Conservation (phyloP, 371 early-diverging fungal genomes). For the Dichotomocladium elegans region DNA sequence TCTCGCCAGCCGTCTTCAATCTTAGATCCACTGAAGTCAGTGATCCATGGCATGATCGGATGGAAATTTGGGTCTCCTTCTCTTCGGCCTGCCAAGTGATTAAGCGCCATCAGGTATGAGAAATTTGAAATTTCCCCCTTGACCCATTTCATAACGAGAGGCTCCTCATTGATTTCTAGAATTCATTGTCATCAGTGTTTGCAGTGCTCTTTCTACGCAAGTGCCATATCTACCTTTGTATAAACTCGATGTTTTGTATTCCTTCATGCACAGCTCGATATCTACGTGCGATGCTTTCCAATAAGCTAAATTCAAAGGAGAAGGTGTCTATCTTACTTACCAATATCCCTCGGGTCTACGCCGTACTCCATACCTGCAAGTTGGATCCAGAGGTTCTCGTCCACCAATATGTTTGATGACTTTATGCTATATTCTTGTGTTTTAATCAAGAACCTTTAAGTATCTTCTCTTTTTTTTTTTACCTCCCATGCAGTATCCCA, state of each 20-base stretch:
- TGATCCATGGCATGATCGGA: conserved; percentile 73
- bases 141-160: conserved; percentile 66
- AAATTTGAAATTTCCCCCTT: conserved; percentile 76
- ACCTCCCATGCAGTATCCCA: conserved; percentile 59
- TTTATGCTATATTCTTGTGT: conserved; percentile 23
- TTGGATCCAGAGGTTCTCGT: conserved; percentile 63
- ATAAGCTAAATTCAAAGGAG: not conserved
- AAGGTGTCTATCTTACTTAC: conserved; percentile 7
- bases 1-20: conserved; percentile 61
- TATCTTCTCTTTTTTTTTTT: not conserved
- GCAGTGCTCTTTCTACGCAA: not conserved
- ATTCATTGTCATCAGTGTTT: not conserved
- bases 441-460: conserved; percentile 26
- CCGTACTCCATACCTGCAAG: conserved; percentile 50
- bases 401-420: conserved; percentile 60
- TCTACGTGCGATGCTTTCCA: conserved; percentile 6
- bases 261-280: conserved; percentile 16
- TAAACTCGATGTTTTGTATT: conserved; percentile 14
- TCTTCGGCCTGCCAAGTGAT: conserved; percentile 68
- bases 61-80: conserved; percentile 69
- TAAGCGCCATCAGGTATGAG: conserved; percentile 80
- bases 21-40: conserved; percentile 57
- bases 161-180: conserved; percentile 50
- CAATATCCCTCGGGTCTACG: conserved; percentile 18
- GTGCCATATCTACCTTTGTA: conserved; percentile 13